Percentiles rank a stretch among this genome's conserved stretches.
Conservation (phyloP, 1,284 basidiomycete genomes). For the Puccinia sorghi region DNA sequence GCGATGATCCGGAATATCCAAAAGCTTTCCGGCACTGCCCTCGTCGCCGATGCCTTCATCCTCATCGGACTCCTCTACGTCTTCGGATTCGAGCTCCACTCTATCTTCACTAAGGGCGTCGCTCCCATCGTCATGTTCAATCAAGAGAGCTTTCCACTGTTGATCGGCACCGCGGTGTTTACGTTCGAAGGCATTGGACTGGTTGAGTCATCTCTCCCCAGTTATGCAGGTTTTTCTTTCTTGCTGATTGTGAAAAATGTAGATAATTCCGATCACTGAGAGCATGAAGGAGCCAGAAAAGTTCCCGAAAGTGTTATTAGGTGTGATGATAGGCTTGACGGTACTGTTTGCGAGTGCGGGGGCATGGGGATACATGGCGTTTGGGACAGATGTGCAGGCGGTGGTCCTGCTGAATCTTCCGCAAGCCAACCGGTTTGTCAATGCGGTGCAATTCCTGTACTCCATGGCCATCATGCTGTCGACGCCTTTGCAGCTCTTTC, state of each 20-base stretch:
- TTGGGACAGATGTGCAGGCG: constrained; percentile 67
- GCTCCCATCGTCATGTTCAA: constrained; percentile 90
- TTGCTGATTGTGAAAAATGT: background rate
- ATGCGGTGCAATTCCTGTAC: constrained; percentile 56
- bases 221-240: constrained; percentile 33
- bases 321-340: constrained; percentile 78
- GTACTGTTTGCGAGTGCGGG: constrained; percentile 85
- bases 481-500: constrained; percentile 93
- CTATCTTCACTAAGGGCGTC: constrained; percentile 69
- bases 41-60: constrained; percentile 94
- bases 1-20: constrained; percentile 84
- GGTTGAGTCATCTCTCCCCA: constrained; percentile 61
- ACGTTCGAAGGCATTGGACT: constrained; percentile 97
- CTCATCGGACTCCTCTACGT: constrained; percentile 69
- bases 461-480: constrained; percentile 92
- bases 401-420: constrained; percentile 95
- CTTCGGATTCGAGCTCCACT: constrained; percentile 65
- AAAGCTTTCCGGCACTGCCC: constrained; percentile 86
- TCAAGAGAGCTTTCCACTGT: constrained; percentile 78
- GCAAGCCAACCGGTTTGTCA: constrained; percentile 67
- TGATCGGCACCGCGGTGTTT: constrained; percentile 96
- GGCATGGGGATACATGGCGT: constrained; percentile 60
- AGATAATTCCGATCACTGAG: constrained; percentile 93
- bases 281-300: constrained; percentile 87
- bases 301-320: constrained; percentile 83